A percentile compares a stretch with the other conserved stretches of the same genome.
phyloP scores from a whole-genome alignment of 371 early-diverging fungal species.

The Capillidium rhysosporum region DNA sequence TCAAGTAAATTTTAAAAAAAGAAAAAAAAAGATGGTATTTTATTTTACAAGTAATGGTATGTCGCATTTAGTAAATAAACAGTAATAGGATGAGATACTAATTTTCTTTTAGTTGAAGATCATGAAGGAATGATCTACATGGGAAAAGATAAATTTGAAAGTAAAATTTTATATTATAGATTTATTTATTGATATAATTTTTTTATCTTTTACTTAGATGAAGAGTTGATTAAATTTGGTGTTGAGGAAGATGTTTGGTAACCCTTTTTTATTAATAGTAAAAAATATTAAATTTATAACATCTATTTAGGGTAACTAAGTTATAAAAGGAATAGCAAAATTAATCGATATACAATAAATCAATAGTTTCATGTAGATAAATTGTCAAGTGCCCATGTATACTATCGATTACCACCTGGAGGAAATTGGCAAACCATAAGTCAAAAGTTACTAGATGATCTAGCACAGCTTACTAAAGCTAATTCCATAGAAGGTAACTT shows the following conservation, averaged over 20 bases:
- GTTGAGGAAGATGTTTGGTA: constrained; percentile 86
- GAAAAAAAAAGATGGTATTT: neutral
- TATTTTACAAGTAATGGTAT: constrained; percentile 6
- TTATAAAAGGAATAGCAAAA: neutral
- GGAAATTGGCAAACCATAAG: constrained; percentile 71
- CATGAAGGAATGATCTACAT: constrained; percentile 66
- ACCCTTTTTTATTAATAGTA: neutral
- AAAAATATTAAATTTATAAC: neutral
- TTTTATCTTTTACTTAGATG: constrained; percentile 27
- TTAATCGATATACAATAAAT: neutral
- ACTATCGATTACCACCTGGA: constrained; percentile 53
- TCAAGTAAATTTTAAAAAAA: no score
- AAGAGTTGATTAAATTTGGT: constrained; percentile 86
- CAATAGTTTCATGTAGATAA: constrained; percentile 85
- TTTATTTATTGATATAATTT: neutral
- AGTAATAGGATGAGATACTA: neutral
- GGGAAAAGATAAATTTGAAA: constrained; percentile 95
- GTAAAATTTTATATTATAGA: constrained; percentile 27
- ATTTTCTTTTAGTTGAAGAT: constrained; percentile 3
- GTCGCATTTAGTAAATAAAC: neutral
- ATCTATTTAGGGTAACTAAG: no score
- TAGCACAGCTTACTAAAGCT: constrained; percentile 88
- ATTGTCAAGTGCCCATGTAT: constrained; percentile 90
- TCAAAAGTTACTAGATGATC: constrained; percentile 46
- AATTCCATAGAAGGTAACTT: constrained; percentile 72